Base-by-base conservation (phyloP, 768 basidiomycete genomes). In the Boletus pseudo-olivaceus region DNA sequence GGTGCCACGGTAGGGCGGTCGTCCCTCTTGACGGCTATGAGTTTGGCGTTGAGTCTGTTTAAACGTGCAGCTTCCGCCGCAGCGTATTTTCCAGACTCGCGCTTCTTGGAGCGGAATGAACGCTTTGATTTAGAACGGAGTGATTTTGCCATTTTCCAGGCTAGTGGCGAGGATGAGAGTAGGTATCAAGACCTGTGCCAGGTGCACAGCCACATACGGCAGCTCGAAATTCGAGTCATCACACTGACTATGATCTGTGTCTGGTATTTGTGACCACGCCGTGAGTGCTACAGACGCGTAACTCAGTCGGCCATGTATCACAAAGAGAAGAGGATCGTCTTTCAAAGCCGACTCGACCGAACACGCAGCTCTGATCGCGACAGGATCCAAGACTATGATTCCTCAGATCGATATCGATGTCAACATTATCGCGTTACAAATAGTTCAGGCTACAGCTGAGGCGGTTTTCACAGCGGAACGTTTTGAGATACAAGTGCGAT, bases 51-150 rank as follows among this genome's bases (percentile, higher is more conserved):
- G 39, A 93, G 78, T 55, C 91, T 80, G 56, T 87, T 71, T 34
- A 93, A 74, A 37, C 91, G 85, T 38, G 87, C 90, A 19, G 90
- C 89, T 57, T 88, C 85, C 9, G 82, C 76, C 2, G 79, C 90
- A 44, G 90, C 90, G 63, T 88, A 93, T 50, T 88, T 79, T 50
- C 89, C 85, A 41, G 73, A 70, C 64, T 85, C 80, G 55, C 90
- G 83, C 70, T 93, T 93, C 62, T 87, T 85, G 14, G 84, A 76
- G 60, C 90, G 87, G 71, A 82, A 89, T 14, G 80, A 73, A 30
- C 91, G 87, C 67, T 93, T 93, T 45, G 81, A 78, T 73, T 93
- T 93, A 7, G 89, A 90, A 65, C 91, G 77, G 38, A 82, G 78
- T 41, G 89, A 91, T 77, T 93, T 93, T 40, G 87, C 90, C 90